These are phyloP conservation scores for Pythium insidiosum DNA, from an alignment of 352 stramenopile genomes.

Conservation along the genomic window DNA sequence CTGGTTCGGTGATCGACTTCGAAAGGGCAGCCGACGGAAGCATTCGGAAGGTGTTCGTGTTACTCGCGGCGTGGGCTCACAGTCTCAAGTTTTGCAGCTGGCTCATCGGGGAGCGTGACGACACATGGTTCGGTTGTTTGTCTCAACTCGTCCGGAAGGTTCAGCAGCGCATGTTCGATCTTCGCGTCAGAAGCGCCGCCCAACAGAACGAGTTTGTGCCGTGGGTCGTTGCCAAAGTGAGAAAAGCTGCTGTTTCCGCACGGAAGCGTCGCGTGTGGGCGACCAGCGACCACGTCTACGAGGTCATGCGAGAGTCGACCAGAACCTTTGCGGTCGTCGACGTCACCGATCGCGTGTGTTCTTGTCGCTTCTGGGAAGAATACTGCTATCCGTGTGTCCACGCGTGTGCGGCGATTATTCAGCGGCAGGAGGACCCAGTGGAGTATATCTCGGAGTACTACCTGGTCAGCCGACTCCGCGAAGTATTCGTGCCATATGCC, in stretches of 20 bases:
- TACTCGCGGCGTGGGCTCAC: not conserved
- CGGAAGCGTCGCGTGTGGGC: not conserved
- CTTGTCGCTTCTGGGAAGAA: conserved; percentile 7
- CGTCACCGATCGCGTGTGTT: not conserved
- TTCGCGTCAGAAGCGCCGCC: no score
- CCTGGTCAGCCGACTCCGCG: not conserved
- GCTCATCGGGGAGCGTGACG: no score
- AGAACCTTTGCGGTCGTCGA: not conserved
- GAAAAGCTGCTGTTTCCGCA: not conserved
- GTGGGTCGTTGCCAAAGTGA: not conserved
- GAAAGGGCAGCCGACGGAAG: not conserved
- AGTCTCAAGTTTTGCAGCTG: not conserved
- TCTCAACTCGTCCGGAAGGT: no score
- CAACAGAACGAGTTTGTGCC: not conserved
- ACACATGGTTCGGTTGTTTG: no score
- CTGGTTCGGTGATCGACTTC: no score
- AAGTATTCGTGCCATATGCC: conserved; percentile 1
- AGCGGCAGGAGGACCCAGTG: not conserved
- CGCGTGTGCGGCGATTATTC: no score
- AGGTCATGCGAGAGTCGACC: not conserved
- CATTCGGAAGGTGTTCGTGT: not conserved
- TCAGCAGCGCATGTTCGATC: no score
- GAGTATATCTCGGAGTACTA: conserved; percentile 6
- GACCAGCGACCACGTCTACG: not conserved
- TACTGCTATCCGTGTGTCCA: conserved; percentile 11